Evolutionary conservation across 2,329 filamentous ascomycete genomes (phyloP).

Genomic region (Plectosphaerella cucumerina): DNA sequence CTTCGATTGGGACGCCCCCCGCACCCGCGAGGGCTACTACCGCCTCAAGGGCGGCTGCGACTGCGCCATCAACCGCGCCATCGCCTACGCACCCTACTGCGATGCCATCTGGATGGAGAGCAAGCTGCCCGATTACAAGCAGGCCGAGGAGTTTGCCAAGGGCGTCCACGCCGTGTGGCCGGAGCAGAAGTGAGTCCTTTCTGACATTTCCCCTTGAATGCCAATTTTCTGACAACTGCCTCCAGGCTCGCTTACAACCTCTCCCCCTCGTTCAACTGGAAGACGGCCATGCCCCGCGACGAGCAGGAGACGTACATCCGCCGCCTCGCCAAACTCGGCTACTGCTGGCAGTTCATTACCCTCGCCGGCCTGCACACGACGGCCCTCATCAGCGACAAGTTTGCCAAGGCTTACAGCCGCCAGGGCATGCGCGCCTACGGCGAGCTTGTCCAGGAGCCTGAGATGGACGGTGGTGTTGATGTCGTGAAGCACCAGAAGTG

Average conservation of each 20-base stretch:
- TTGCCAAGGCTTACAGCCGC: conserved; percentile 75
- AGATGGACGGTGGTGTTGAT: conserved; percentile 86
- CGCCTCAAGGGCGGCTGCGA: conserved; percentile 86
- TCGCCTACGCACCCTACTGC: conserved; percentile 88
- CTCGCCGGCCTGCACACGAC: conserved; percentile 94
- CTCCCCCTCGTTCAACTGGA: conserved; percentile 99
- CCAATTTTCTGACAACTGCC: background rate
- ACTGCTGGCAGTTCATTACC: conserved; percentile 99
- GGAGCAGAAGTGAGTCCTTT: conserved; percentile 84
- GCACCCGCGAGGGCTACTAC: conserved; percentile 94
- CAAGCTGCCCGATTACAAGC: conserved; percentile 86
- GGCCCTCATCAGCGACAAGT: conserved; percentile 85
- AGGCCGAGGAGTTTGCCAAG: conserved; percentile 88
- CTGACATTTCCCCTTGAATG: conserved; percentile 2
- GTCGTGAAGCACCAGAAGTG: conserved; percentile 99
- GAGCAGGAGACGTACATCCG: conserved; percentile 98
- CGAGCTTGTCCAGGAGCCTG: conserved; percentile 95
- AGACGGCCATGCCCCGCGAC: conserved; percentile 83
- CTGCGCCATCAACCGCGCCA: conserved; percentile 83
- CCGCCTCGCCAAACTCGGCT: conserved; percentile 80
- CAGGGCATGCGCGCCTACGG: conserved; percentile 95
- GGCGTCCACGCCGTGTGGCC: conserved; percentile 94
- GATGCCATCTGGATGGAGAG: conserved; percentile 99
- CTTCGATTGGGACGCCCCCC: conserved; percentile 94
- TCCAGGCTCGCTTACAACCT: conserved; percentile 91